These are phyloP conservation scores for Bonia amplexicaulis DNA, from an alignment of 176 grass and related monocot genomes.

Conservation along the genomic window DNA sequence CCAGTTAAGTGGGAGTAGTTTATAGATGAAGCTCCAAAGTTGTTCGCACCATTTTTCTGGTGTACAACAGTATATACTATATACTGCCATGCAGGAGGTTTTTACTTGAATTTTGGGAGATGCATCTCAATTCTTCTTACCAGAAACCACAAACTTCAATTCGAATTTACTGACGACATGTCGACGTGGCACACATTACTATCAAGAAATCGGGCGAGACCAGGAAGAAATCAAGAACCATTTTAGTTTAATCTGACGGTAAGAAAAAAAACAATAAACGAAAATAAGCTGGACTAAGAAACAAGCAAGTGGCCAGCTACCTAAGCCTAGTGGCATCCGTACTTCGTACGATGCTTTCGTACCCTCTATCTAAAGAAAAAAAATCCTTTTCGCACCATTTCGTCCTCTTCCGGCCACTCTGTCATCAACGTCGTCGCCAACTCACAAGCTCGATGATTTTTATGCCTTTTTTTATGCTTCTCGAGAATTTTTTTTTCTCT, in stretches of 20 bases:
- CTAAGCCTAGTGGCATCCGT: constrained; percentile 11
- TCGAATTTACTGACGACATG: neutral
- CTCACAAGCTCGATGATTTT: neutral
- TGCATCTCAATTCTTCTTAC: neutral
- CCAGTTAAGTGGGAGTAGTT: no score
- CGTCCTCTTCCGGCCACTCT: neutral
- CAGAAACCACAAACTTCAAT: neutral
- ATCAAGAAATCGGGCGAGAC: no score
- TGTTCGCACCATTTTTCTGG: no score
- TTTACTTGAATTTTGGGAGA: neutral
- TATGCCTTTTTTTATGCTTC: neutral
- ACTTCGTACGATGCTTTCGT: neutral
- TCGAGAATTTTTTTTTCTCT: neutral
- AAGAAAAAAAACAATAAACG: neutral
- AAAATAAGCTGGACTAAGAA: neutral
- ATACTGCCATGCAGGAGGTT: neutral
- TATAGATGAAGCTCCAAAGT: no score
- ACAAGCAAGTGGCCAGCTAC: neutral
- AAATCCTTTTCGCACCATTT: neutral
- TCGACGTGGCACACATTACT: neutral
- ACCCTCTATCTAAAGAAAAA: neutral
- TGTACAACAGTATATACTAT: no score
- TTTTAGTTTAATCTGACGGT: neutral
- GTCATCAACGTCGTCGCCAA: neutral
- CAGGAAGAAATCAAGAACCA: neutral